Percentiles rank a stretch among this genome's conserved stretches.
phyloP scores from a whole-genome alignment of 768 basidiomycete genomes.

The Lactarius vividus region DNA sequence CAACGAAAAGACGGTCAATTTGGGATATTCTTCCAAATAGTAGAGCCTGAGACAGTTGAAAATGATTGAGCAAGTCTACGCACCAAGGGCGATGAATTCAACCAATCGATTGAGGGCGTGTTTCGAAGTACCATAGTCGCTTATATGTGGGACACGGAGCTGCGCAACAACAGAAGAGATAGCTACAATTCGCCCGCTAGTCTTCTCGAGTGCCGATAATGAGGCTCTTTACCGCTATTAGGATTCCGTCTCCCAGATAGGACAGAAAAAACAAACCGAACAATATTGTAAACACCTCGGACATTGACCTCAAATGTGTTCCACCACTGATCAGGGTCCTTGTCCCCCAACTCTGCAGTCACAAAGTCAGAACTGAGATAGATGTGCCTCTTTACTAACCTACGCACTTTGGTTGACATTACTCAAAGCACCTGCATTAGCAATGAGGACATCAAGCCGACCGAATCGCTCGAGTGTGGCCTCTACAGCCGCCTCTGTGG shows the following conservation, averaged over 20 bases:
- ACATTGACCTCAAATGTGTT: slow-evolving; percentile 30
- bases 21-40: background rate
- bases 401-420: too few relatives aligned
- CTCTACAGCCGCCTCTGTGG: background rate
- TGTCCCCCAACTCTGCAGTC: slow-evolving; percentile 25
- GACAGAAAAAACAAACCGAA: slow-evolving; percentile 19
- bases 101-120: background rate
- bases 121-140: slow-evolving; percentile 11
- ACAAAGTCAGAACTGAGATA: background rate
- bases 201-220: background rate
- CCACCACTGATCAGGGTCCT: slow-evolving; percentile 32
- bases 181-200: background rate
- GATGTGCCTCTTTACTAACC: background rate
- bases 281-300: slow-evolving; percentile 29
- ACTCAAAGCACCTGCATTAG: too few relatives aligned
- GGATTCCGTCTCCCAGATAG: background rate
- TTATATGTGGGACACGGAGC: background rate
- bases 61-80: background rate
- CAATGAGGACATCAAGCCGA: too few relatives aligned
- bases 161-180: slow-evolving; percentile 7
- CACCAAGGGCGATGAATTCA: too few relatives aligned
- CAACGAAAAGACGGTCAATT: background rate
- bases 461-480: too few relatives aligned
- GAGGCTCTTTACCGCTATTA: background rate
- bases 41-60: background rate